Percentiles rank a stretch among this genome's conserved stretches.
Evolutionary conservation across 331 rosid species (phyloP).

Genomic region (Spiraea crenata): DNA sequence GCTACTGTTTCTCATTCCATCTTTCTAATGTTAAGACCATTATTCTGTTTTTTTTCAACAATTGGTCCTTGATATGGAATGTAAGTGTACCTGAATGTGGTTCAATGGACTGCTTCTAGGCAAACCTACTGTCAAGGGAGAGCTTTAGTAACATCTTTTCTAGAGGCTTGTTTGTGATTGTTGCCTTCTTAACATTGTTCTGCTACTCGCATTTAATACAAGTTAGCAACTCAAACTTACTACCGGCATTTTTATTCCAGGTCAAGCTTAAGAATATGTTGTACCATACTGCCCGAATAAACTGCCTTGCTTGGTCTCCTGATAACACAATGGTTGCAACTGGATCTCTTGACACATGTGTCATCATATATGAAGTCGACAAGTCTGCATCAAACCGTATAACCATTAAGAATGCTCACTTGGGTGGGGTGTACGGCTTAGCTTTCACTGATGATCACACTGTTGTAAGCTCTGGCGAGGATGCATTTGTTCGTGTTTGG

Average conservation of each 20-base stretch:
- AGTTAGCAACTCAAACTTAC: not conserved
- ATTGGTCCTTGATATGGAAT: not conserved
- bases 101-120: not conserved
- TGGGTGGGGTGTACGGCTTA: conserved; percentile 94
- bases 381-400: conserved; percentile 79
- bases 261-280: conserved; percentile 89
- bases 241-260: conserved; percentile 40
- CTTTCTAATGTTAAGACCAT: not conserved
- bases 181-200: not conserved
- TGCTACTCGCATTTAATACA: not conserved
- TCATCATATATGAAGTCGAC: conserved; percentile 76
- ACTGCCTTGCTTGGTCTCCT: conserved; percentile 97
- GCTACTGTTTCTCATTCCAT: not conserved
- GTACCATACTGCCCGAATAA: conserved; percentile 91
- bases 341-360: conserved; percentile 84
- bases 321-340: conserved; percentile 77
- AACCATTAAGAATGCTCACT: conserved; percentile 83
- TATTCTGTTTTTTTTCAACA: not conserved
- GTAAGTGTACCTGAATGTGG: not conserved
- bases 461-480: conserved; percentile 95
- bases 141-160: not conserved
- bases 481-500: conserved; percentile 97
- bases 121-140: not conserved
- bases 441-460: conserved; percentile 73
- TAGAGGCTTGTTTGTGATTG: not conserved